Conservation (phyloP, 371 early-diverging fungal genomes). For the Encephalitozoon intestinalis region DNA sequence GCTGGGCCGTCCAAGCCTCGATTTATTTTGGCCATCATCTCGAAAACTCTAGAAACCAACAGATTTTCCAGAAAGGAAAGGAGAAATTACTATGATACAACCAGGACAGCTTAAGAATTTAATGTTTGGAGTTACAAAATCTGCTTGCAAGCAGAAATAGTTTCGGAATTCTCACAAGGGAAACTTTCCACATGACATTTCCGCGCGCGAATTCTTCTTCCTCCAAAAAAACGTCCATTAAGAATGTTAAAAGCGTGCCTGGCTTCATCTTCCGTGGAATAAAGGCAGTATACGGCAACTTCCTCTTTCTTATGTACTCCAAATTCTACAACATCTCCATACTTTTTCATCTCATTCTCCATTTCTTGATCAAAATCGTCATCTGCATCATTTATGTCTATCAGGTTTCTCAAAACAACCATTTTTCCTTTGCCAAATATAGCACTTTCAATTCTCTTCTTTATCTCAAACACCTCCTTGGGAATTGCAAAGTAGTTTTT, state of each 20-base stretch:
- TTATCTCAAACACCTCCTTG: not conserved
- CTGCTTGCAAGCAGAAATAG: too few relatives aligned
- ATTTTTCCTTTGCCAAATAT: not conserved
- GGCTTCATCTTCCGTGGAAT: not conserved
- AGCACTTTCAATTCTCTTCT: constrained; percentile 5
- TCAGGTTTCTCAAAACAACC: constrained; percentile 14
- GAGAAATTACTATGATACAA: not conserved
- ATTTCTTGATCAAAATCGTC: constrained; percentile 25
- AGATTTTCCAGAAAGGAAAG: not conserved
- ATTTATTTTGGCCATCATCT: not conserved
- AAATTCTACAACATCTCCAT: constrained; percentile 2
- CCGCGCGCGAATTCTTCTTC: constrained; percentile 17
- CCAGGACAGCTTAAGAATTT: too few relatives aligned
- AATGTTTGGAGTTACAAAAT: too few relatives aligned
- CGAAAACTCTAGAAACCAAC: constrained; percentile 12
- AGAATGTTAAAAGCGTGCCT: constrained; percentile 2
- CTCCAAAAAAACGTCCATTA: constrained; percentile 24
- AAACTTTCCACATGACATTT: constrained; percentile 8
- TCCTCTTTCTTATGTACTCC: not conserved
- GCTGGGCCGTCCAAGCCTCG: not conserved
- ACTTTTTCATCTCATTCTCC: constrained; percentile 4
- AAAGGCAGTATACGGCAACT: not conserved
- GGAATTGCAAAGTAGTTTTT: not conserved
- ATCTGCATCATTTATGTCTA: constrained; percentile 7
- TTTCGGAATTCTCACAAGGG: not conserved